A percentile compares a stretch with the other conserved stretches of the same genome.
These are phyloP conservation scores for Ochetophila trinervis DNA, from an alignment of 306 rosid genomes.

Conservation along the genomic window DNA sequence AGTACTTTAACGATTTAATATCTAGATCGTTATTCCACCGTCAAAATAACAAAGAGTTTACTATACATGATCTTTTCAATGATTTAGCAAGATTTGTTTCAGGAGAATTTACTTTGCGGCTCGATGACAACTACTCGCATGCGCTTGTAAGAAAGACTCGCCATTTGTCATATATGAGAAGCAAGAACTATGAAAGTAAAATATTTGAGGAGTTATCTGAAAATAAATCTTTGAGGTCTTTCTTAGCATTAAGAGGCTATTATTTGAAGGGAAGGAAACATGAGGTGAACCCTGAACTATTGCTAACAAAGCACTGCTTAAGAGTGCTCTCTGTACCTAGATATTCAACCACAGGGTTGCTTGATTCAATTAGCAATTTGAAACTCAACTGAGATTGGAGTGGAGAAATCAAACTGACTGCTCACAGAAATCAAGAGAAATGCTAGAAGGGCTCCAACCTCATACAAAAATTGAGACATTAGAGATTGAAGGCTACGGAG, in stretches of 20 bases:
- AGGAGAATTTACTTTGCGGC: not conserved
- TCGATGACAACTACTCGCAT: not conserved
- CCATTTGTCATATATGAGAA: not conserved
- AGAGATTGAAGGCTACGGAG: no score
- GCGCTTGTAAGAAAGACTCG: not conserved
- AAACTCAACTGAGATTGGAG: no score
- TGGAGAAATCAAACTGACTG: no score
- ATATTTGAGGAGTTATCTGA: no score
- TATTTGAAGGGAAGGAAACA: no score
- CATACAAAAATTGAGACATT: no score
- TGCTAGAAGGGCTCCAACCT: no score
- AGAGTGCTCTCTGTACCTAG: not conserved
- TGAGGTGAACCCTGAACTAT: not conserved
- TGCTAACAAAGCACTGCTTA: not conserved
- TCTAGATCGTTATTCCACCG: conserved; percentile 20
- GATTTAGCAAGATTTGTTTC: conserved; percentile 8
- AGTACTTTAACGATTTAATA: conserved; percentile 28
- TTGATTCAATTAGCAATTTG: no score
- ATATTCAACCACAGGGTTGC: not conserved
- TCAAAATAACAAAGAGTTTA: no score
- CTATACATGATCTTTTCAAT: conserved; percentile 15
- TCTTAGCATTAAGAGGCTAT: not conserved
- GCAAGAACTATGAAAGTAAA: not conserved
- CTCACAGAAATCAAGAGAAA: no score
- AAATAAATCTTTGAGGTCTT: no score